Base-by-base conservation (phyloP, 768 basidiomycete species). In the Tylopilus subfusipes region DNA sequence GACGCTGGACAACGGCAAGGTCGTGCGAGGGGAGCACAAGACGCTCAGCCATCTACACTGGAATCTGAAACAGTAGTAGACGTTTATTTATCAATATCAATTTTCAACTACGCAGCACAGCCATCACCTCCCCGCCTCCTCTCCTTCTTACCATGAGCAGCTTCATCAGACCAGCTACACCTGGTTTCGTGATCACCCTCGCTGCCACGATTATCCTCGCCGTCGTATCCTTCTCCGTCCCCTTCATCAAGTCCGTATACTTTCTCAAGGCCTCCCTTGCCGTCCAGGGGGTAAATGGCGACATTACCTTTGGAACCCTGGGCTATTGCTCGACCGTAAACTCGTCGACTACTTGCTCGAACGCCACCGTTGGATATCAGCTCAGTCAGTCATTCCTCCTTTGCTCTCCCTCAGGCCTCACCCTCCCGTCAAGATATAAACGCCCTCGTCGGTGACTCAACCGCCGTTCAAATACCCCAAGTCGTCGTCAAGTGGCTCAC, bases 401-500 rank as follows among this genome's bases (percentile, higher is more conserved):
- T 38, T 52, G 39, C 38, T 39, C 29, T 29, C 0, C 43, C 19
- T 0, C 33, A 25, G 44, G 43, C 52, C 54, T 69, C 46, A 54
- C 47, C 50, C 49, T 48, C 40, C 44, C 27, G 8, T 47, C 44
- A 58, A 95, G 93, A 98, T 63, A 82, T 95, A 60, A 92, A 94
- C 63, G 66, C 76, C 34, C 78, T 98, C 2, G 82, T 97, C 30
- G 90, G 86, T 7, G 79, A 91, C 68, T 71, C 77, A 4, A 74
- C 81, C 2, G 63, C 76, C 25, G 72, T 95, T 33, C 70, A 91
- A 60, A 90, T 98, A 48, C 93, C 94, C 2, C 75, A 83, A 52
- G 82, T 92, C 7, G 80, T 85, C 47, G 88, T 94, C 56, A 96
- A 97, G 75, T 98, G 95, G 92, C 76, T 98, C 66, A 98, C 97